Base-by-base conservation (phyloP, 1,284 basidiomycete genomes). In the Termitomyces sp. region DNA sequence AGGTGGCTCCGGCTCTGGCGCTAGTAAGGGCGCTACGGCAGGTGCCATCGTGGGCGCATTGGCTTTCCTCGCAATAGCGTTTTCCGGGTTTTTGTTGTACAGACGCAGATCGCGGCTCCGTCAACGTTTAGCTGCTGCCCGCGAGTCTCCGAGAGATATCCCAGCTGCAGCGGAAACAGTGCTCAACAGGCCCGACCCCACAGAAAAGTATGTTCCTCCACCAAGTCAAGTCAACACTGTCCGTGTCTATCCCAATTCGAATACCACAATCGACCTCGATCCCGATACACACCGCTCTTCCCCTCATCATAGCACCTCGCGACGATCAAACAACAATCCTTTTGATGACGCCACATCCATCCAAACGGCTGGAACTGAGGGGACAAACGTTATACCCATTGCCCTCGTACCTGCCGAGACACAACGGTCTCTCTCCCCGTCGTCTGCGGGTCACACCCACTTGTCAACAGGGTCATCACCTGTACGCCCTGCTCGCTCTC, bases 321-420 rank as follows among this genome's bases (percentile, higher is more conserved):
- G 66, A 56, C 65, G 62, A 13, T 75, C 75, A 31, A 61, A 69
- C 30, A 74, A 71, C 48, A 88, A 90, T 72, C 88, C 88, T n/a
- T 91, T 91, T 68, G 79, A 81, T 39, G 88, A 91, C 65, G 72
- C 68, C 33, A 80, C 86, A 53, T 90, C 88, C 19, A 90, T 91
- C 56, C 86, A 88, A 69, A 91, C 89, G 15, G 83, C 84, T 19
- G 78, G 81, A 51, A 86, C 87, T 10, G 84, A 87, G 65, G 80
- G 80, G 39, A 88, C 89, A 13, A 91, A 92, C 64, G 89, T 90
- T 60, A 92, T 92, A 54, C 89, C 89, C 56, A 92, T 91, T 60
- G 88, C 88, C 4, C 76, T 91, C 50, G 85, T 90, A 36, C 72
- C 85, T n/a, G 80, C 86, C 19, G 79, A 80, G 17, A 77, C 78